These are phyloP conservation scores for Schwanniomyces yamadae DNA, from an alignment of 805 yeast genomes.

Conservation along the genomic window DNA sequence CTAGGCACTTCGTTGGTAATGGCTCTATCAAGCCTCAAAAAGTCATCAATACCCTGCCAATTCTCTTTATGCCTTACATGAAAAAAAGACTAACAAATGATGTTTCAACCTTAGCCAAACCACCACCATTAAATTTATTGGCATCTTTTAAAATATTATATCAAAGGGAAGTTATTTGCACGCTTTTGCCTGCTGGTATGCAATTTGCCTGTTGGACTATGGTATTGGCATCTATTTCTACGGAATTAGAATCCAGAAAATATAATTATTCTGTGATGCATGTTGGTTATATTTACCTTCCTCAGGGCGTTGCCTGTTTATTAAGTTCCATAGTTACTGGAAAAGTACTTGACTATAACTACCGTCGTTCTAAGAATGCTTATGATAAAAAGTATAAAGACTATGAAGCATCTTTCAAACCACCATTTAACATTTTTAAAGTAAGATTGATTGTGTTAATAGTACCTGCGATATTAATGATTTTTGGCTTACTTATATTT, in stretches of 20 bases:
- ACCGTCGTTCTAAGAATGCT: slow-evolving; percentile 28
- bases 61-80: slow-evolving; percentile 32
- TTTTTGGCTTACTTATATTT: slow-evolving; percentile 33
- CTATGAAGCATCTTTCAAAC: slow-evolving; percentile 19
- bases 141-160: slow-evolving; percentile 43
- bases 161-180: slow-evolving; percentile 44
- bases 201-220: slow-evolving; percentile 72
- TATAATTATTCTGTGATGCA: slow-evolving; percentile 54
- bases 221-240: slow-evolving; percentile 63
- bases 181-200: slow-evolving; percentile 58
- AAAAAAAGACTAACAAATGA: slow-evolving; percentile 31
- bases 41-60: slow-evolving; percentile 45
- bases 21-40: slow-evolving; percentile 57
- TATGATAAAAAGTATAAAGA: slow-evolving; percentile 24
- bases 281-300: slow-evolving; percentile 71
- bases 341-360: slow-evolving; percentile 50
- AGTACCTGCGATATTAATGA: slow-evolving; percentile 38
- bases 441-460: slow-evolving; percentile 50
- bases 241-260: slow-evolving; percentile 43
- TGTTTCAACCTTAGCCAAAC: slow-evolving; percentile 13
- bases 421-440: slow-evolving; percentile 52
- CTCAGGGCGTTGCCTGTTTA: slow-evolving; percentile 69
- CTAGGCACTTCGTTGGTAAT: slow-evolving; percentile 70
- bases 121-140: slow-evolving; percentile 23
- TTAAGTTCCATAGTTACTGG: slow-evolving; percentile 63